Evolutionary conservation across 2,329 filamentous ascomycete species (phyloP).

Genomic region (Neurospora sp.): DNA sequence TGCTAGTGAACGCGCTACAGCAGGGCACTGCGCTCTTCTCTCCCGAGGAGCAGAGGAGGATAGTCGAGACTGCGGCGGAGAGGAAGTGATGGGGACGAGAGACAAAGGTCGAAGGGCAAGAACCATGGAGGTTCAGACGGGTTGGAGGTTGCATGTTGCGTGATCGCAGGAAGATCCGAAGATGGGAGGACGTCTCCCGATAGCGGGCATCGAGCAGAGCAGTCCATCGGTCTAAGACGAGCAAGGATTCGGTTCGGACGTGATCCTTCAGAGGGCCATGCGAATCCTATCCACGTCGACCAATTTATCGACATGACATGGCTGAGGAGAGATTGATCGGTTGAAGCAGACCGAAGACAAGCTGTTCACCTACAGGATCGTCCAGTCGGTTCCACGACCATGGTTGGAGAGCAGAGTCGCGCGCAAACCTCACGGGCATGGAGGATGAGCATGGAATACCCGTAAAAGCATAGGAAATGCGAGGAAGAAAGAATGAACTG

Average conservation of each 20-base stretch:
- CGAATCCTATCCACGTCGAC: neutral
- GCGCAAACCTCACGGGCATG: neutral
- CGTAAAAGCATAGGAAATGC: neutral
- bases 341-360: neutral
- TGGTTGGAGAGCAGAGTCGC: neutral
- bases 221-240: neutral
- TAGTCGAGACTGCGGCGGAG: constrained; percentile 14
- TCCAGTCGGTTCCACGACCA: neutral
- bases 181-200: neutral
- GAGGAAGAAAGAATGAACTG: neutral
- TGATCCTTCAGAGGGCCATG: neutral
- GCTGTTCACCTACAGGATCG: neutral
- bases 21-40: constrained; percentile 57
- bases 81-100: neutral
- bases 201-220: neutral
- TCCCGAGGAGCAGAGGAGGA: constrained; percentile 30
- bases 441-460: neutral
- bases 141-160: neutral
- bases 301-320: neutral
- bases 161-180: neutral
- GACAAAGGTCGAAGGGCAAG: no score
- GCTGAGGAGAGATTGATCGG: neutral
- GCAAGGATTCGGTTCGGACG: neutral
- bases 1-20: constrained; percentile 58
- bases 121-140: neutral